phyloP scores from a whole-genome alignment of 345 rosid species.

The Pistacia vera region DNA sequence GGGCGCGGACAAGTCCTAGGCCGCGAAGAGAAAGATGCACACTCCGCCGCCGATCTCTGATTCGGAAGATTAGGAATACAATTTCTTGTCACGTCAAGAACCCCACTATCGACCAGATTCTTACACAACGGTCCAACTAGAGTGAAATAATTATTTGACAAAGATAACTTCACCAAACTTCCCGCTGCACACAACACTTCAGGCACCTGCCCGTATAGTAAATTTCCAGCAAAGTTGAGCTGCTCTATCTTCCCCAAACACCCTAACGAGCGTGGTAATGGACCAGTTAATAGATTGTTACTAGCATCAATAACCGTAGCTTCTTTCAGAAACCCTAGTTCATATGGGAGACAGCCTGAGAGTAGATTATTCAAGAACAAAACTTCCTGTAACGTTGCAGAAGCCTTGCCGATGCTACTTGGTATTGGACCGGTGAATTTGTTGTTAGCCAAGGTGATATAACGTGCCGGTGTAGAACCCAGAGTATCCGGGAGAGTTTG shows the following conservation, averaged over 20 bases:
- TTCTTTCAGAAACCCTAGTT: slow-evolving; percentile 37
- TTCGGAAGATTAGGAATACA: slow-evolving; percentile 37
- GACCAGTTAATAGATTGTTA: slow-evolving; percentile 42
- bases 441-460: slow-evolving; percentile 49
- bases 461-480: slow-evolving; percentile 32
- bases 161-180: slow-evolving; percentile 31
- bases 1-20: slow-evolving; percentile 23
- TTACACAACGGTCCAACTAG: slow-evolving; percentile 37
- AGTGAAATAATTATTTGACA: slow-evolving; percentile 46
- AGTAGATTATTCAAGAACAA: slow-evolving; percentile 38
- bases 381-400: slow-evolving; percentile 36
- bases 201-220: slow-evolving; percentile 42
- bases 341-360: slow-evolving; percentile 46
- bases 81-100: slow-evolving; percentile 40
- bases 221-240: slow-evolving; percentile 43
- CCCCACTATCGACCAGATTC: slow-evolving; percentile 28
- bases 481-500: slow-evolving; percentile 33
- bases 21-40: slow-evolving; percentile 26
- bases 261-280: slow-evolving; percentile 45
- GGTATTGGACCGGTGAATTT: slow-evolving; percentile 45
- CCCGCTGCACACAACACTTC: slow-evolving; percentile 35
- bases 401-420: slow-evolving; percentile 26
- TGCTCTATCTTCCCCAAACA: slow-evolving; percentile 39
- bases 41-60: slow-evolving; percentile 43
- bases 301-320: slow-evolving; percentile 42